Base-by-base conservation (phyloP, 1,284 basidiomycete species). In the Vanrija sp. region DNA sequence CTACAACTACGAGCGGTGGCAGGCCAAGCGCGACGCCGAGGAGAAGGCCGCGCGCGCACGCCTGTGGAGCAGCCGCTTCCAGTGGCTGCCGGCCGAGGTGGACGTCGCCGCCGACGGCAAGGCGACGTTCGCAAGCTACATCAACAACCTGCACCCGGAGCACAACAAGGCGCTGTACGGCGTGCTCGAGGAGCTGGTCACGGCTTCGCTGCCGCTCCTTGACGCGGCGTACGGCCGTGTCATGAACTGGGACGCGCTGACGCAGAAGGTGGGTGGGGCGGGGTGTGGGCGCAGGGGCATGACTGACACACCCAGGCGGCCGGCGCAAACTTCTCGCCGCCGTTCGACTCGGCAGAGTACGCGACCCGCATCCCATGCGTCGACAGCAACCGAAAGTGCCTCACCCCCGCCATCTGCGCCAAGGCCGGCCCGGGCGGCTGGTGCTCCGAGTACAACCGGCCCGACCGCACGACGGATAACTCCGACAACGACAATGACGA, bases 11-110 rank as follows among this genome's bases (percentile, higher is more conserved):
- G 34, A 34, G 34, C 40, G n/a, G 16, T 42, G 40, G n/a, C n/a
- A 42, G n/a, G 40, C 19, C 5, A 12, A 15, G 12, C 34, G 34
- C 34, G 40, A n/a, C n/a, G 40, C 9, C 15, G 40, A n/a, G 19
- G 40, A 15, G 8, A 19, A 42, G n/a, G 18, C 15, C 19, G 9
- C 6, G 12, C n/a, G n/a, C 25, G 28, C n/a, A 12, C 34, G 34
- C 12, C 34, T 34, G 12, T 34, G 34, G 34, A 34, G 34, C 34
- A 14, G 10, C 10, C 34, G 34, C 6, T 59, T 59, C 44, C 57
- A 59, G 53, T 59, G 57, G 57, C 57, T 59, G 4, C 57, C 57
- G 0, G 12, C 43, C 43, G 57, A 59, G 19, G 57, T 59, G 16
- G 50, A 59, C 28, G 14, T 43, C 12, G 29, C 15, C 28, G 46